Percentiles rank a stretch among this genome's conserved stretches.
phyloP scores from a whole-genome alignment of 1,139 yeast species.

The Yamadazyma dushanensis region DNA sequence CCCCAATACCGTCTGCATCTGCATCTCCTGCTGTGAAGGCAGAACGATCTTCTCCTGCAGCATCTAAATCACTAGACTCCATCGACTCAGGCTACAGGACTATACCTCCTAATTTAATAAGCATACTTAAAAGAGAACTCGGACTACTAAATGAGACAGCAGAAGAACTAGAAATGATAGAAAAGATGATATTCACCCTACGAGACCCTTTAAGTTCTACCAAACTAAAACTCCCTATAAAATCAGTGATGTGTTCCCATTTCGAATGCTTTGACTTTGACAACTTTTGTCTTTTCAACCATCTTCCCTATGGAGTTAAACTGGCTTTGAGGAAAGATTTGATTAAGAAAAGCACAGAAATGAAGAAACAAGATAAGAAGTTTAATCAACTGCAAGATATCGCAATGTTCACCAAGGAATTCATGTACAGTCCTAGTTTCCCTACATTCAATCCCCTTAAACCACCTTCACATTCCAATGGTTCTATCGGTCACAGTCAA shows the following conservation, averaged over 20 bases:
- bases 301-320: slow-evolving; percentile 32
- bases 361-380: slow-evolving; percentile 20
- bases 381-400: slow-evolving; percentile 5
- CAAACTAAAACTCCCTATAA: slow-evolving; percentile 41
- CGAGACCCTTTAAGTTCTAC: slow-evolving; percentile 38
- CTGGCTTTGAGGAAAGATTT: slow-evolving; percentile 29
- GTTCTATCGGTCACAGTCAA: not conserved
- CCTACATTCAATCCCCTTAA: slow-evolving; percentile 11
- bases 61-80: too few species aligned
- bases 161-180: slow-evolving; percentile 29
- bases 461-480: not conserved
- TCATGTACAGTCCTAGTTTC: slow-evolving; percentile 14
- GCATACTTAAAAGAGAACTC: slow-evolving; percentile 24
- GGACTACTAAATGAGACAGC: slow-evolving; percentile 20
- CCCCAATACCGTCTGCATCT: too few species aligned
- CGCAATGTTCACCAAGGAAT: slow-evolving; percentile 10
- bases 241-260: slow-evolving; percentile 37
- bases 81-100: slow-evolving; percentile 18
- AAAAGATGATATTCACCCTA: slow-evolving; percentile 28
- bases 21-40: too few species aligned
- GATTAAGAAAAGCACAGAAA: slow-evolving; percentile 25
- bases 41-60: too few species aligned
- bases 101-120: slow-evolving; percentile 27
- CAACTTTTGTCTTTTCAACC: slow-evolving; percentile 41
- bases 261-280: slow-evolving; percentile 51